Evolutionary conservation across 257 asterid genomes (phyloP).

Genomic region (Solanum ossicruentum): DNA sequence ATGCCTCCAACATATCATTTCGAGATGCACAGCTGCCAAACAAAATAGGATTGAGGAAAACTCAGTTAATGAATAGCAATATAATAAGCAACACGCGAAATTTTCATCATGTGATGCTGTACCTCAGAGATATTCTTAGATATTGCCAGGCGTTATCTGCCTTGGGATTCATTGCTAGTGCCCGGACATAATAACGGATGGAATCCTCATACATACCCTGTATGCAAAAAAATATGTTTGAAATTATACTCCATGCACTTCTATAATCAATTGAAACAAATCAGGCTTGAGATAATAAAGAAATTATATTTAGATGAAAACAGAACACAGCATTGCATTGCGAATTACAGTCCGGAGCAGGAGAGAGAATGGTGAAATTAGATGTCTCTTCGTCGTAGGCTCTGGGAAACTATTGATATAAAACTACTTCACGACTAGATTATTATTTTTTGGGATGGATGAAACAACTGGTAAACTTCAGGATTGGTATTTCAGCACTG

Average conservation of each 20-base stretch:
- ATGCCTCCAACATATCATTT: constrained; percentile 85
- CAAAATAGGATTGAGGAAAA: not conserved
- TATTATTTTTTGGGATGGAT: not conserved
- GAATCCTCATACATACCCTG: constrained; percentile 97
- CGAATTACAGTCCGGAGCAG: not conserved
- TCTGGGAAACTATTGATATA: not conserved
- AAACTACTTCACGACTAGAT: not conserved
- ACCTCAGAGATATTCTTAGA: constrained; percentile 90
- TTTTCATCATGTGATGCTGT: not conserved
- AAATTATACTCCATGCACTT: not conserved
- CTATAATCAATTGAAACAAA: not conserved
- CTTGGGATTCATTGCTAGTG: constrained; percentile 91
- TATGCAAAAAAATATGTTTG: not conserved
- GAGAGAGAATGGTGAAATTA: not conserved
- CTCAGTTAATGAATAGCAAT: not conserved
- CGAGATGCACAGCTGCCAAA: constrained; percentile 75
- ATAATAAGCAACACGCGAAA: not conserved
- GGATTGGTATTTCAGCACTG: not conserved
- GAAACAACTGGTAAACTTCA: not conserved
- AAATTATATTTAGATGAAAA: not conserved
- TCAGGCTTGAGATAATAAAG: not conserved
- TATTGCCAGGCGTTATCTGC: constrained; percentile 99
- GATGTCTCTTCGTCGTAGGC: not conserved
- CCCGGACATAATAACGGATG: constrained; percentile 90
- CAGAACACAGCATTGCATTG: not conserved